Conservation (phyloP, 75 land plant species). For the Picea sitchensis region DNA sequence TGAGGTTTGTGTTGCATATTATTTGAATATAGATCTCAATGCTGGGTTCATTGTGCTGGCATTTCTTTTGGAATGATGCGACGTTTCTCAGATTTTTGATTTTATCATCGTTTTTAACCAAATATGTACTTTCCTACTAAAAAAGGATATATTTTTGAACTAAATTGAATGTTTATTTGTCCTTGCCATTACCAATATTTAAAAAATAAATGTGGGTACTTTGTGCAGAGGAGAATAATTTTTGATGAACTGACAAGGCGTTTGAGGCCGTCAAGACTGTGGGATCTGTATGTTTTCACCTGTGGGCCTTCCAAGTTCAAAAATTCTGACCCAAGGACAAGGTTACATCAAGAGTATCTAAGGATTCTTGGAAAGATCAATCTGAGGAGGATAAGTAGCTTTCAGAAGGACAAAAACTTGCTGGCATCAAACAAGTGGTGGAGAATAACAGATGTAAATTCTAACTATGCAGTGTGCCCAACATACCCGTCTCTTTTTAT, state of each 20-base stretch:
- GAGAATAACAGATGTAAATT: conserved; percentile 76
- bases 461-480: conserved; percentile 63
- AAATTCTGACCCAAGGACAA: conserved; percentile 58
- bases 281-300: conserved; percentile 85
- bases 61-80: too few species aligned
- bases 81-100: background rate
- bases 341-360: conserved; percentile 68
- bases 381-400: conserved; percentile 18
- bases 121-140: background rate
- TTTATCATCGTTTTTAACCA: background rate
- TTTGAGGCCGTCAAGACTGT: conserved; percentile 61
- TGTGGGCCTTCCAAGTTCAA: conserved; percentile 43
- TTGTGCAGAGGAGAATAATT: conserved; percentile 71
- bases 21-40: background rate
- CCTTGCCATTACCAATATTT: background rate
- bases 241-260: conserved; percentile 57
- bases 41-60: too few species aligned
- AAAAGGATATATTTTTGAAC: background rate
- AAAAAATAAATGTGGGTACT: background rate
- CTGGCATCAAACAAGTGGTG: conserved; percentile 52
- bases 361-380: conserved; percentile 59
- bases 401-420: conserved; percentile 30
- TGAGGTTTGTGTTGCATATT: background rate
- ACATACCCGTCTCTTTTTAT: conserved; percentile 87
- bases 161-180: background rate